phyloP scores from a whole-genome alignment of 2,329 filamentous ascomycete genomes.

The Pyricularia pennisetigena region DNA sequence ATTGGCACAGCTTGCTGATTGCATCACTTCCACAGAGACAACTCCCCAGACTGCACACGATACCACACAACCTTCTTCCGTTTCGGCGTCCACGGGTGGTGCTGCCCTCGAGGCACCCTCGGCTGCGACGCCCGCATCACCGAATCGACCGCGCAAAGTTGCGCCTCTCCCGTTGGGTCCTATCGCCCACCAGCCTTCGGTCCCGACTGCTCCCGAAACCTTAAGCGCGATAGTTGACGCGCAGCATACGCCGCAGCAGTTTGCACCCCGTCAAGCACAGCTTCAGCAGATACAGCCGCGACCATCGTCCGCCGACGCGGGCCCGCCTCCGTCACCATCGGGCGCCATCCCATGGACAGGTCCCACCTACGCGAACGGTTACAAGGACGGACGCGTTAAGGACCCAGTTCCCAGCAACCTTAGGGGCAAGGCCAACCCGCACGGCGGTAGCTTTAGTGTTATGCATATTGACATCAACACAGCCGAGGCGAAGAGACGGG shows the following conservation, averaged over 20 bases:
- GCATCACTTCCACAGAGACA: neutral
- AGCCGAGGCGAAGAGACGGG: conserved; percentile 35
- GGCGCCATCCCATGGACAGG: neutral
- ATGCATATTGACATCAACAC: conserved; percentile 48
- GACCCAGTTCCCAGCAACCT: conserved; percentile 54
- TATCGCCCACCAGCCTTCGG: neutral
- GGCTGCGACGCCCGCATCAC: neutral
- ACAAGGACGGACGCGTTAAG: conserved; percentile 36
- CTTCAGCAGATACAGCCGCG: conserved; percentile 1
- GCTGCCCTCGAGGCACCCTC: neutral
- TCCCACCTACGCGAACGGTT: neutral
- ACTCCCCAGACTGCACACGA: neutral
- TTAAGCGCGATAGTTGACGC: neutral
- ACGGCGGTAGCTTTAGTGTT: conserved; percentile 51
- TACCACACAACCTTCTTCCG: neutral
- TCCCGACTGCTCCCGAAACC: neutral
- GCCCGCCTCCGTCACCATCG: neutral
- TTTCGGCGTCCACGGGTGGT: neutral
- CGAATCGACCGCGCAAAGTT: neutral
- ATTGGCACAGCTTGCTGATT: neutral
- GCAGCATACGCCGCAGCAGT: neutral
- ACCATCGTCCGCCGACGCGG: neutral
- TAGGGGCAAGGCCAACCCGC: conserved; percentile 45
- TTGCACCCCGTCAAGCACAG: neutral
- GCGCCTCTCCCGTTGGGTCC: neutral